These are phyloP conservation scores for Strobilomyces dryophilus DNA, from an alignment of 768 basidiomycete genomes.

Conservation along the genomic window DNA sequence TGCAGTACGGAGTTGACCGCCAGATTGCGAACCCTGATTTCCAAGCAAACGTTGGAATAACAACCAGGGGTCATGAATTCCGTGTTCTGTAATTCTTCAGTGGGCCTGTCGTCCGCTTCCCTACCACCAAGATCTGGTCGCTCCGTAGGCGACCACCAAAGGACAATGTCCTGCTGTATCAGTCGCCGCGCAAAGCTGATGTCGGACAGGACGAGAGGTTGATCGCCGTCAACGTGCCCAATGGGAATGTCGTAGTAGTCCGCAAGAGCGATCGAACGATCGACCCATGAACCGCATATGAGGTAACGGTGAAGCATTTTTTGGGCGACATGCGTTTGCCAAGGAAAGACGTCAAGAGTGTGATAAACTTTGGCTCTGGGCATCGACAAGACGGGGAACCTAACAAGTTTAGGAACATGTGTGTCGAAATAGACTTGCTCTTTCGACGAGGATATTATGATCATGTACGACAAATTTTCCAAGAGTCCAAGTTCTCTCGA, in stretches of 20 bases:
- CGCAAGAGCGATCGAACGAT: conserved; percentile 72
- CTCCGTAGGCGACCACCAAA: conserved; percentile 95
- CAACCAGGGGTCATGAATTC: conserved; percentile 83
- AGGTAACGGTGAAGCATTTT: conserved; percentile 87
- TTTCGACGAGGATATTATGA: conserved; percentile 84
- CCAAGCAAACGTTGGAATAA: conserved; percentile 90
- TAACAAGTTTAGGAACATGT: conserved; percentile 61
- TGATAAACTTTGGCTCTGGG: conserved; percentile 72
- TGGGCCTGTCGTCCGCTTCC: conserved; percentile 76
- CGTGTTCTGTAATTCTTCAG: conserved; percentile 76
- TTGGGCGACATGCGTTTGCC: conserved; percentile 78
- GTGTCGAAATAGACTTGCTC: conserved; percentile 80
- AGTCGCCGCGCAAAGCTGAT: conserved; percentile 87
- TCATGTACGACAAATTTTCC: conserved; percentile 66
- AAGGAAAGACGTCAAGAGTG: conserved; percentile 78
- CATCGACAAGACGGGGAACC: conserved; percentile 88
- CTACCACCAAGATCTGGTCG: conserved; percentile 91
- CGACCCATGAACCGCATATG: conserved; percentile 71
- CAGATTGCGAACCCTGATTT: conserved; percentile 84
- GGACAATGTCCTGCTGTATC: conserved; percentile 79
- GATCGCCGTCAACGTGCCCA: conserved; percentile 89
- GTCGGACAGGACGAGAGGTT: conserved; percentile 83
- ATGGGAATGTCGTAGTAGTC: conserved; percentile 91
- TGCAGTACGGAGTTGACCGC: conserved; percentile 94
- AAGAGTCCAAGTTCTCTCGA: conserved; percentile 80